These are phyloP conservation scores for Styphnolobium japonicum DNA, from an alignment of 306 rosid species.

Conservation along the genomic window DNA sequence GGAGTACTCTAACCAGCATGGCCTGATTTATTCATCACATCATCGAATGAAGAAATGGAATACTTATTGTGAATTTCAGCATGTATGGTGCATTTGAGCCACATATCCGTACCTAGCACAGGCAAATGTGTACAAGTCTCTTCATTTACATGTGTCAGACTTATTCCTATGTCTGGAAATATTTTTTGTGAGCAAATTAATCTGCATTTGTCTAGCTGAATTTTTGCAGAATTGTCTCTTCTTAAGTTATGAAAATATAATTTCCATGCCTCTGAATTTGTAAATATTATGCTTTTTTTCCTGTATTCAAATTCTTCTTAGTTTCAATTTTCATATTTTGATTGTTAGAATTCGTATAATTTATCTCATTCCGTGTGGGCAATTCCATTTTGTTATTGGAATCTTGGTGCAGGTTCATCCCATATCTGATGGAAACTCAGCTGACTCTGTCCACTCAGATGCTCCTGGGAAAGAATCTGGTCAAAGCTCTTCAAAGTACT, in stretches of 20 bases:
- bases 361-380: neutral
- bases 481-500: constrained; percentile 53
- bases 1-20: neutral
- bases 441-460: constrained; percentile 43
- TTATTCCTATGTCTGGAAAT: neutral
- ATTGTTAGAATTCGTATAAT: neutral
- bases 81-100: constrained; percentile 2
- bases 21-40: neutral
- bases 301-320: neutral
- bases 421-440: constrained; percentile 52
- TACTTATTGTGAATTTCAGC: neutral
- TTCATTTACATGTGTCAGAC: neutral
- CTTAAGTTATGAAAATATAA: neutral
- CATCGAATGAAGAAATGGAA: neutral
- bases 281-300: neutral
- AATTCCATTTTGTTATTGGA: constrained; percentile 26
- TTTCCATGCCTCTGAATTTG: neutral
- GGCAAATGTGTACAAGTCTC: neutral
- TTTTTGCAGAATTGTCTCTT: neutral
- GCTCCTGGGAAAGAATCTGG: constrained; percentile 45
- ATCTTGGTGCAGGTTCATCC: constrained; percentile 70
- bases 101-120: neutral
- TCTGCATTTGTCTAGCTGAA: constrained; percentile 6
- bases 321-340: constrained; percentile 14
- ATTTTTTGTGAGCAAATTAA: constrained; percentile 7